These are phyloP conservation scores for Oenanthe sinensis DNA, from an alignment of 129 eudicot genomes.

Conservation along the genomic window DNA sequence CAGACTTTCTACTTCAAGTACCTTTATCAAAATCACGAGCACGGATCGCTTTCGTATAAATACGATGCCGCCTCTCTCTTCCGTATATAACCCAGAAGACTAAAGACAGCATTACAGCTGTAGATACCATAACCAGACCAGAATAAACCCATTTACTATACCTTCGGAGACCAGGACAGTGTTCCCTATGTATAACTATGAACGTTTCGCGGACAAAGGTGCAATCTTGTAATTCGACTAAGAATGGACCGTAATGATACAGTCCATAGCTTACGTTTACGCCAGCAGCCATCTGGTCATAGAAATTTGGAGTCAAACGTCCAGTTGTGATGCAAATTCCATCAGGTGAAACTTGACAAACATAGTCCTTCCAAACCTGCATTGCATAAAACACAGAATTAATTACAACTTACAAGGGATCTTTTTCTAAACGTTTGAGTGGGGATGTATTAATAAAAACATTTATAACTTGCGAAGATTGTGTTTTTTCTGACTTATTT, in stretches of 20 bases:
- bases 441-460: neutral
- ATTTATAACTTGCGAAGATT: neutral
- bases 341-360: slow-evolving; percentile 62
- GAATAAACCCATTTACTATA: slow-evolving; percentile 66
- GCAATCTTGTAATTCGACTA: slow-evolving; percentile 72
- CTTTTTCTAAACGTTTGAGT: neutral
- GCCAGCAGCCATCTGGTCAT: slow-evolving; percentile 68
- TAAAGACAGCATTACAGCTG: slow-evolving; percentile 71
- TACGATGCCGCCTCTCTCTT: slow-evolving; percentile 81
- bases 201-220: slow-evolving; percentile 69
- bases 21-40: slow-evolving; percentile 19
- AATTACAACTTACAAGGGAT: neutral
- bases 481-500: neutral
- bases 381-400: neutral
- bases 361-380: slow-evolving; percentile 66
- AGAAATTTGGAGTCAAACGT: slow-evolving; percentile 69
- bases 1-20: slow-evolving; percentile 10
- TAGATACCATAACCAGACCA: slow-evolving; percentile 69
- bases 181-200: slow-evolving; percentile 32
- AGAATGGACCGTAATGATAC: slow-evolving; percentile 65
- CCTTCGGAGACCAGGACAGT: slow-evolving; percentile 67
- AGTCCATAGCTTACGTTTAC: slow-evolving; percentile 68
- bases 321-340: slow-evolving; percentile 73
- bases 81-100: slow-evolving; percentile 86
- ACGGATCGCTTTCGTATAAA: slow-evolving; percentile 50